phyloP scores from a whole-genome alignment of 1,284 basidiomycete genomes.

The Termitomyces sp. region DNA sequence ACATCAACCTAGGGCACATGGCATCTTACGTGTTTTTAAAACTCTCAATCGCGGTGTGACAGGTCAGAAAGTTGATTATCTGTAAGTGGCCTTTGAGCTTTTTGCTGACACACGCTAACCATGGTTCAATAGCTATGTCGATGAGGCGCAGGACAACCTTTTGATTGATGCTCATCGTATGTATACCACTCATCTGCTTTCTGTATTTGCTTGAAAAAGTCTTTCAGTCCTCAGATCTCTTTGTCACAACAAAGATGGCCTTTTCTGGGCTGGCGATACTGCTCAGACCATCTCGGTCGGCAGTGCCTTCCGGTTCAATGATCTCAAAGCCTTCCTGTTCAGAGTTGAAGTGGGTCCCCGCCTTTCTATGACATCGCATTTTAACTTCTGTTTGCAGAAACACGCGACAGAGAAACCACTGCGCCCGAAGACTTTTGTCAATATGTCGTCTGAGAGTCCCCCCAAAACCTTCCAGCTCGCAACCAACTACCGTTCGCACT shows the following conservation, averaged over 20 bases:
- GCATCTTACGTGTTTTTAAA: constrained; percentile 39
- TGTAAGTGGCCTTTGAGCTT: constrained; percentile 36
- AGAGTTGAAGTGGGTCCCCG: constrained; percentile 44
- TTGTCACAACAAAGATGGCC: constrained; percentile 58
- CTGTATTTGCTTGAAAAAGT: background rate
- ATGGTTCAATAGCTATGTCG: constrained; percentile 48
- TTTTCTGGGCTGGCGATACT: constrained; percentile 79
- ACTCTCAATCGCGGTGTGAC: constrained; percentile 24
- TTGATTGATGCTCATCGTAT: constrained; percentile 60
- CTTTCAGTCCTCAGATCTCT: constrained; percentile 55
- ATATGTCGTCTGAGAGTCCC: constrained; percentile 15
- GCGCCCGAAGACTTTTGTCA: background rate
- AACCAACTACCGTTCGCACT: constrained; percentile 68
- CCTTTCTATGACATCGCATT: background rate
- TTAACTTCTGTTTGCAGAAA: constrained; percentile 2
- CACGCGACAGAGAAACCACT: background rate
- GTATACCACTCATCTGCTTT: constrained; percentile 14
- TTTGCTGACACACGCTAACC: background rate
- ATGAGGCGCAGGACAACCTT: constrained; percentile 71
- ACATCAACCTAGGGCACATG: constrained; percentile 38
- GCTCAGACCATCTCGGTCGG: constrained; percentile 73
- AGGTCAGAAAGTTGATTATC: constrained; percentile 46
- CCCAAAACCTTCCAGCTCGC: constrained; percentile 56
- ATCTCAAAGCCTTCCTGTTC: constrained; percentile 63
- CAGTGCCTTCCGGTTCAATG: constrained; percentile 67